phyloP scores from a whole-genome alignment of 768 basidiomycete species.

The Termitomyces sp. region DNA sequence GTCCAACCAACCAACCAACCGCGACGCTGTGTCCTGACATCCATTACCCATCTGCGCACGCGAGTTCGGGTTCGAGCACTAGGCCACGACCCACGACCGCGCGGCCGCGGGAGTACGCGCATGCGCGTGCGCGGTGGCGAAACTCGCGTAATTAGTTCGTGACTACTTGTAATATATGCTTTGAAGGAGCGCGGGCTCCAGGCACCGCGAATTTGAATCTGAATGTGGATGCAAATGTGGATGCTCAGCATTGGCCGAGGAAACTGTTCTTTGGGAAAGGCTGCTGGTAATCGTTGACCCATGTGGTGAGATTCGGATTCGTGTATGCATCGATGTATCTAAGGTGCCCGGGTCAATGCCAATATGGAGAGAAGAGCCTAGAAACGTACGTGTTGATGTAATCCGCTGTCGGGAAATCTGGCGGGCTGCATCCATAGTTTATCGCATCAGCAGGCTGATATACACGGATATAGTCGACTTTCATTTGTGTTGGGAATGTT shows the following conservation, averaged over 20 bases:
- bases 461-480: slow-evolving; percentile 52
- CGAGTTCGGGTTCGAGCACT: too few species aligned
- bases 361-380: too few species aligned
- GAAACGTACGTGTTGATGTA: slow-evolving; percentile 64
- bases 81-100: slow-evolving; percentile 7
- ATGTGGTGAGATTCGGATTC: slow-evolving; percentile 57
- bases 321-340: slow-evolving; percentile 65
- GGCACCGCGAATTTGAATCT: too few species aligned
- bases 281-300: slow-evolving; percentile 46
- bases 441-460: slow-evolving; percentile 60
- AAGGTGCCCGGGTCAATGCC: background rate
- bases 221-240: background rate
- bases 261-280: slow-evolving; percentile 57
- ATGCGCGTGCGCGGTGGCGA: background rate
- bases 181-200: slow-evolving; percentile 1
- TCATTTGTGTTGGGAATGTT: slow-evolving; percentile 56
- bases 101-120: background rate
- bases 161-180: background rate
- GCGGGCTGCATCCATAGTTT: slow-evolving; percentile 72
- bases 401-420: slow-evolving; percentile 56
- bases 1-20: background rate
- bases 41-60: background rate
- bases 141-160: background rate
- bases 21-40: background rate
- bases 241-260: slow-evolving; percentile 28